These are phyloP conservation scores for Hanseniaspora singularis DNA, from an alignment of 805 yeast genomes.

Conservation along the genomic window DNA sequence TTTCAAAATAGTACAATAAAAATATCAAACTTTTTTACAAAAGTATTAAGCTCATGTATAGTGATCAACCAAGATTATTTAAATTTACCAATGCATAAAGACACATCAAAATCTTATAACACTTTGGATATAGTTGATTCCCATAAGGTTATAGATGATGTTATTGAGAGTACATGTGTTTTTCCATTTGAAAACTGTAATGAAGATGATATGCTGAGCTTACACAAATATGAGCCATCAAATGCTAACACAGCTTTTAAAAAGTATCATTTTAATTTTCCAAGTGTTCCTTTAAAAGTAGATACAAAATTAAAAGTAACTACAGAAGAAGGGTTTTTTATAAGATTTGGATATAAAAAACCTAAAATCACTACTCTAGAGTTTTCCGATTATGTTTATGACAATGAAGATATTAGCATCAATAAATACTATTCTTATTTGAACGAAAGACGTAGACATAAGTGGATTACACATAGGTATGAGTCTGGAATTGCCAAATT, in stretches of 20 bases:
- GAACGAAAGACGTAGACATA: constrained; percentile 7
- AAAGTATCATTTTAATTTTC: constrained; percentile 10
- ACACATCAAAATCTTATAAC: background rate
- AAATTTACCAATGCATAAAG: background rate
- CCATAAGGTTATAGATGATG: background rate
- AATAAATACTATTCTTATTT: constrained; percentile 1
- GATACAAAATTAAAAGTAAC: constrained; percentile 4
- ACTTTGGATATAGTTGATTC: constrained; percentile 2
- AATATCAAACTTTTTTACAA: constrained; percentile 20
- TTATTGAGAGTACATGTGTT: constrained; percentile 1
- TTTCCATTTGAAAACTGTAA: constrained; percentile 7
- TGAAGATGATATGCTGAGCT: background rate
- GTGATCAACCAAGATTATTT: constrained; percentile 14
- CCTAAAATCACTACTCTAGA: constrained; percentile 1
- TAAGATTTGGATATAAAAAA: constrained; percentile 7
- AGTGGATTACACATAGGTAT: background rate
- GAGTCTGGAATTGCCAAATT: constrained; percentile 2
- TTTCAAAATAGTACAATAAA: constrained; percentile 29
- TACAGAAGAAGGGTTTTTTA: constrained; percentile 11
- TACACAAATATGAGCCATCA: constrained; percentile 7
- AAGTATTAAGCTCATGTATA: constrained; percentile 6
- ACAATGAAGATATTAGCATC: background rate
- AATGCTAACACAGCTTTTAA: background rate
- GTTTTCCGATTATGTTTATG: background rate
- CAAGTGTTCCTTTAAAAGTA: constrained; percentile 4